Evolutionary conservation across 108 stramenopile species (phyloP), one percentile per base, ranked within the genome.

Genomic region (Fragilaria crotonensis): DNA sequence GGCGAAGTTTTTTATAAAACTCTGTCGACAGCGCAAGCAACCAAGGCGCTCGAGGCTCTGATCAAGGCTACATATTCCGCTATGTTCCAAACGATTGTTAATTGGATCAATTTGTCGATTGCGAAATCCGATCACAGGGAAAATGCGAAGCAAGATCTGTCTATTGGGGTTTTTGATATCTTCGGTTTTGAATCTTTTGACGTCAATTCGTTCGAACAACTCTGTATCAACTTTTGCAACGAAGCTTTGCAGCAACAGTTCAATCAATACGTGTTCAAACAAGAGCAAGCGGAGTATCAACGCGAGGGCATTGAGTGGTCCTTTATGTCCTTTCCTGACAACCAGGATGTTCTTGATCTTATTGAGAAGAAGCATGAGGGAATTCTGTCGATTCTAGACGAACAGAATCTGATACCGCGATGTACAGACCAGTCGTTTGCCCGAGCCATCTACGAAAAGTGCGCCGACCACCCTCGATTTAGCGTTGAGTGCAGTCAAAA

Each of bases 161-260:
- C 36, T 7, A 97, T 97, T 33, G 96, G 96, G 48, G 82, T 98
- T 28, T 71, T 99, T 18, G 98, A 99, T 64, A 99, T 99, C 57
- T 99, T 98, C 66, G 98, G 98, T 25, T 99, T 99, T 70, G 98
- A 99, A 72, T 88, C 89, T 22, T 99, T 99, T 66, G 72, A 81
- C 5, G 55, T 59, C 19, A 95, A 96, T 62, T 81, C 77, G 22
- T 97, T 96, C 64, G 95, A 96, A 71, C 94, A 98, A 68, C 71
- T 96, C 18, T 96, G 95, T 70, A 98, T 98, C 72, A 98, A 96
- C 73, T 96, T 93, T 66, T 91, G 90, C 51, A 98, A 98, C 61
- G 93, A 93, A 58, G 86, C 89, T 17, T 75, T 96, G 17, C 90
- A 93, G 67, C 91, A 93, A 62, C 95, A 94, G 59, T 95, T 93